Base-by-base conservation (phyloP, 1,284 basidiomycete species). In the Rhodofomes roseus region DNA sequence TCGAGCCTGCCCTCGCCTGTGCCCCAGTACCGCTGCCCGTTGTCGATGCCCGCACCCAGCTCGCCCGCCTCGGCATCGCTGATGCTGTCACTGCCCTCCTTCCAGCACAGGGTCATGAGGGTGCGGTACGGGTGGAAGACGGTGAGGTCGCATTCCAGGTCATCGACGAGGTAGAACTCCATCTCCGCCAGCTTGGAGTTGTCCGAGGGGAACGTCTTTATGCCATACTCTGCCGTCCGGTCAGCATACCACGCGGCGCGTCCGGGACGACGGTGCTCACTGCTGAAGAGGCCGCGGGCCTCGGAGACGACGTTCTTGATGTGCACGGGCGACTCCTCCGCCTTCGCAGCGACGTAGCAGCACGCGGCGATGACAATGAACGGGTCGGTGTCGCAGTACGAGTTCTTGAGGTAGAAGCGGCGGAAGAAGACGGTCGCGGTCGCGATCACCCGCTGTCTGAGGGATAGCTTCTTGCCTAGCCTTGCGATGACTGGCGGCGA, bases 91-190 rank as follows among this genome's bases (percentile, higher is more conserved):
- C 71, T 62, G 71, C 77, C 66, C 75, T 85, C 76, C 68, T 77
- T 79, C 25, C 83, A 88, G 65, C 87, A 92, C 14, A 98, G 79
- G 4, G 89, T 81, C 50, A 92, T 77, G 36, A 98, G 82, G 0
- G 92, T 91, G 48, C 93, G 87, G 75, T 98, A 99, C 0, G 96
- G 95, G 72, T 98, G 96, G 73, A 95, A 98, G 7, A 98, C 82
- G 54, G 91, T 85, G 43, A 99, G 79, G 74, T 98, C 95, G 69
- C 96, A 98, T 73, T 97, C 95, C 43, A 99, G 84, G 72, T 99
- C 96, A 68, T 95, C 94, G 22, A 99, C 86, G 14, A 99, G 85
- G 75, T 98, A 98, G 76, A 98, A 98, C 73, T 98, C 96, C 96
- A 98, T 98, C 73, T 98, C 96, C 4, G 96, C 96, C 5, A 99